Conservation (phyloP, 148 eudicot genomes). For the Pharnaceum exiguum region DNA sequence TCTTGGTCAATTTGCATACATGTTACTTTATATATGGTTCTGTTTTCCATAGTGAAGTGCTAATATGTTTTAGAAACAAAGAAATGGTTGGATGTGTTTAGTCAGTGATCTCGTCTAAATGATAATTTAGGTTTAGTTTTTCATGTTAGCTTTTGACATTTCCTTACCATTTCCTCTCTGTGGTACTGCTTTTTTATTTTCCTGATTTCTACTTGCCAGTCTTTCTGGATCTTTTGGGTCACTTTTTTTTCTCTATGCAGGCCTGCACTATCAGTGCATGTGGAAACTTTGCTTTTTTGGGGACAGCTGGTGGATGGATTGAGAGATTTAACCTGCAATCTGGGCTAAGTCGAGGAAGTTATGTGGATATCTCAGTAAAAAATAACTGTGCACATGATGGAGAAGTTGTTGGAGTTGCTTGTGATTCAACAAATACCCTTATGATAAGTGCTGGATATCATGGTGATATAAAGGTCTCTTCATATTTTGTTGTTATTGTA, state of each 20-base stretch:
- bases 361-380: constrained; percentile 52
- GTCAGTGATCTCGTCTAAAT: too few relatives aligned
- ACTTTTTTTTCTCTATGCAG: constrained; percentile 21
- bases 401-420: constrained; percentile 90
- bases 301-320: constrained; percentile 96
- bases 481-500: not conserved
- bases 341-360: constrained; percentile 90
- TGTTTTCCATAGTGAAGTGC: too few relatives aligned
- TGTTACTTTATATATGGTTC: too few relatives aligned
- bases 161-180: not conserved
- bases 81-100: too few relatives aligned
- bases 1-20: too few relatives aligned
- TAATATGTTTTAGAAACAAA: too few relatives aligned
- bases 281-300: constrained; percentile 88
- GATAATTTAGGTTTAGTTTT: too few relatives aligned
- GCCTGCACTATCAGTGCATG: constrained; percentile 93
- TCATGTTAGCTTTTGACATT: not conserved
- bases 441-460: constrained; percentile 88
- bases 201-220: not conserved
- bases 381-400: constrained; percentile 65
- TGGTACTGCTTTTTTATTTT: not conserved
- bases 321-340: constrained; percentile 98
- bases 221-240: constrained; percentile 9
- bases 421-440: constrained; percentile 83
- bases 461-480: constrained; percentile 79